phyloP scores from a whole-genome alignment of 441 rosid genomes.

The Biscutella auriculata region DNA sequence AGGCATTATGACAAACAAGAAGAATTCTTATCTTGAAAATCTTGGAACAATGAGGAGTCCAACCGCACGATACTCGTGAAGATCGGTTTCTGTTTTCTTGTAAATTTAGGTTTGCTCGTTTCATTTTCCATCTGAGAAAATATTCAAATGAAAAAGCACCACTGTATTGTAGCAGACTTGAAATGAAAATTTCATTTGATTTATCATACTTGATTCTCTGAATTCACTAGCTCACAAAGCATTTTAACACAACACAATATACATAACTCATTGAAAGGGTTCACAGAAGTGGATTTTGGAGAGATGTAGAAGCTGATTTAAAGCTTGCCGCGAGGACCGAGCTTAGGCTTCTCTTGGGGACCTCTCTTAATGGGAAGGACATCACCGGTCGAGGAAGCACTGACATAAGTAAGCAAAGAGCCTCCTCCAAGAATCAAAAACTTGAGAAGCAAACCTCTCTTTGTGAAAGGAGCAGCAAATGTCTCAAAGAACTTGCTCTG shows the following conservation, averaged over 20 bases:
- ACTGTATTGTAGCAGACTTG: conserved; percentile 12
- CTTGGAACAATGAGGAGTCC: conserved; percentile 74
- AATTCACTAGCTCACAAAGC: neutral
- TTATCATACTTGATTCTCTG: conserved; percentile 1
- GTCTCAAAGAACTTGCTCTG: conserved; percentile 99
- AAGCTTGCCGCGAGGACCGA: conserved; percentile 82
- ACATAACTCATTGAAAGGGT: neutral
- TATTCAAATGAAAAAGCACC: conserved; percentile 3
- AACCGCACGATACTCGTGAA: conserved; percentile 50
- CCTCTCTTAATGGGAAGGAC: conserved; percentile 83
- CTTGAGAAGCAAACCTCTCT: conserved; percentile 90
- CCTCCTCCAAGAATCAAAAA: conserved; percentile 88
- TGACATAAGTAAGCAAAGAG: conserved; percentile 53
- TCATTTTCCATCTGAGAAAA: neutral
- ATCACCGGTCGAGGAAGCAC: conserved; percentile 62
- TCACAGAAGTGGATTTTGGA: neutral
- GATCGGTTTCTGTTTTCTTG: neutral
- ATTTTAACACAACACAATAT: conserved; percentile 11
- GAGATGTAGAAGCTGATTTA: conserved; percentile 21
- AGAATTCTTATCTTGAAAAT: conserved; percentile 60
- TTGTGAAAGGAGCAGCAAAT: conserved; percentile 84
- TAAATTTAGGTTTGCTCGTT: conserved; percentile 15
- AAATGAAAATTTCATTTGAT: conserved; percentile 10
- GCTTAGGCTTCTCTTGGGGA: conserved; percentile 82
- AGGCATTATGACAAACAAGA: conserved; percentile 35